Conservation (phyloP, 1,284 basidiomycete species). For the Trametes pubescens region DNA sequence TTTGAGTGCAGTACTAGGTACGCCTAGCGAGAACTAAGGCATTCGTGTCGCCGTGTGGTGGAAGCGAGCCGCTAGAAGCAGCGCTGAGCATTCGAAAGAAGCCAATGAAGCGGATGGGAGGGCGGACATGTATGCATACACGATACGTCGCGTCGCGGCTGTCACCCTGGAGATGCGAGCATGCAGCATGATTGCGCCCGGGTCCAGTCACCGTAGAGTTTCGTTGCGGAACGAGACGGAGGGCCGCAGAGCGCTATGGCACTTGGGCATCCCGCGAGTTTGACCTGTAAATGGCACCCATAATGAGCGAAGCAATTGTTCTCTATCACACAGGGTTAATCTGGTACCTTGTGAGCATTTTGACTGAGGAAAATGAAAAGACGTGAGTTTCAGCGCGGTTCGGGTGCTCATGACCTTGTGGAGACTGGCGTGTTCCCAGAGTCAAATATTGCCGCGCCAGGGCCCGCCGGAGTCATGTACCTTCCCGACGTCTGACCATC, state of each 20-base stretch:
- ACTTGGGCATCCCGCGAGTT: background rate
- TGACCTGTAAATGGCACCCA: background rate
- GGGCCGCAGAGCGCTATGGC: background rate
- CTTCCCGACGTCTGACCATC: no score
- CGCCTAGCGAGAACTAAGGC: no score
- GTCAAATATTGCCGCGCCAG: no score
- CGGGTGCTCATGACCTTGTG: no score
- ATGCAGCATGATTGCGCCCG: background rate
- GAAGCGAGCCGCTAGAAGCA: slow-evolving; percentile 15
- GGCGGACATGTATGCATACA: background rate
- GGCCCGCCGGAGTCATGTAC: no score
- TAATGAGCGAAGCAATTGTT: background rate
- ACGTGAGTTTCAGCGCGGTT: background rate
- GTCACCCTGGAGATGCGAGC: slow-evolving; percentile 18
- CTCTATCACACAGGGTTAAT: background rate
- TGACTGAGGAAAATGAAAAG: background rate
- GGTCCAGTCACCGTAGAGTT: background rate
- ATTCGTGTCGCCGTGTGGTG: background rate
- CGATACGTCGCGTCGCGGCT: background rate
- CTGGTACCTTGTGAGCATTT: background rate
- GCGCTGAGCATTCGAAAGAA: slow-evolving; percentile 4
- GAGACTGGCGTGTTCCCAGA: no score
- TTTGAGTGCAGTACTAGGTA: background rate
- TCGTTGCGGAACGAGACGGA: background rate
- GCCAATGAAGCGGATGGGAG: background rate